These are phyloP conservation scores for Lumnitzera littorea DNA, from an alignment of 345 rosid species.

Conservation along the genomic window DNA sequence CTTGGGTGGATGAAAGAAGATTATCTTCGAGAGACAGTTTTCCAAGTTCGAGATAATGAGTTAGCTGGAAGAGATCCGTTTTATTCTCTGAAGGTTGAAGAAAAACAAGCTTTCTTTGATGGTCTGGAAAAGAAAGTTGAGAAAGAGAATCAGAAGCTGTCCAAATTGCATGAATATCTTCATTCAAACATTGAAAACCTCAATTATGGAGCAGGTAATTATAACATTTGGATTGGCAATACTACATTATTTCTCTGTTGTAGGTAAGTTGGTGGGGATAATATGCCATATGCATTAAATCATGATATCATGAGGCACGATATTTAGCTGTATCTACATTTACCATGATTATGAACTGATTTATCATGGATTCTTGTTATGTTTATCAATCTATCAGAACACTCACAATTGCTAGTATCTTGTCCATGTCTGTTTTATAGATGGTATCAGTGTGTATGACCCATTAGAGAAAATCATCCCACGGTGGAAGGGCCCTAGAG, in stretches of 20 bases:
- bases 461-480: slow-evolving; percentile 73
- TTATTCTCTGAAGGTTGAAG: slow-evolving; percentile 61
- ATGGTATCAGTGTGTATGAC: slow-evolving; percentile 81
- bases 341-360: too few relatives aligned
- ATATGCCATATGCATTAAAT: too few relatives aligned
- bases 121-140: slow-evolving; percentile 87
- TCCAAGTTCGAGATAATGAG: slow-evolving; percentile 84
- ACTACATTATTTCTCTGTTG: too few relatives aligned
- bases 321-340: too few relatives aligned
- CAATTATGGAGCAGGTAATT: slow-evolving; percentile 82
- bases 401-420: slow-evolving; percentile 13
- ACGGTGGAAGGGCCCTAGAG: slow-evolving; percentile 70
- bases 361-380: not conserved
- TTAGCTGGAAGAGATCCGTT: slow-evolving; percentile 81
- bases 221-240: not conserved
- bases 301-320: too few relatives aligned
- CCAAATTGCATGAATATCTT: slow-evolving; percentile 65
- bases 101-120: slow-evolving; percentile 59
- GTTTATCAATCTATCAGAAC: not conserved
- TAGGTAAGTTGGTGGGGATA: too few relatives aligned
- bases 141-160: slow-evolving; percentile 62
- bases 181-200: slow-evolving; percentile 88
- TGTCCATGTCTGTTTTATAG: slow-evolving; percentile 32
- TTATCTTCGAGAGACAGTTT: slow-evolving; percentile 67
- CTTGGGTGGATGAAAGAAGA: slow-evolving; percentile 92